Evolutionary conservation across 805 yeast species (phyloP).

Genomic region (Ogataea nitratoaversa): DNA sequence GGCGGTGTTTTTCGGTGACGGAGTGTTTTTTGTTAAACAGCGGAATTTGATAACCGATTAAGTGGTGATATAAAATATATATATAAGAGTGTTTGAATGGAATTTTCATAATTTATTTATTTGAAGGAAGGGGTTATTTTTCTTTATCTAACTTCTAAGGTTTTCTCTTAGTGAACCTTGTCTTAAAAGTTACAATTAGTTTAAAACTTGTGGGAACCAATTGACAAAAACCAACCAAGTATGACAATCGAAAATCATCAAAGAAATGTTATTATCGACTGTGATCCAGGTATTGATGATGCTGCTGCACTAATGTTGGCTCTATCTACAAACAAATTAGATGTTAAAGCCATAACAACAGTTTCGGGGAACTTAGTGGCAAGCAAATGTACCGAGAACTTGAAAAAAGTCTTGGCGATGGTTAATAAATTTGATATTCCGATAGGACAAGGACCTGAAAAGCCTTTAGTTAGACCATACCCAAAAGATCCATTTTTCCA

Average conservation of each 20-base stretch:
- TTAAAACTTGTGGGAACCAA: too few species aligned
- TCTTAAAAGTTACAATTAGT: too few species aligned
- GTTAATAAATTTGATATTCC: slow-evolving; percentile 17
- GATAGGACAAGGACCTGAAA: slow-evolving; percentile 26
- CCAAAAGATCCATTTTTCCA: slow-evolving; percentile 27
- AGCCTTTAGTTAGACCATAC: slow-evolving; percentile 23
- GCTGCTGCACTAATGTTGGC: slow-evolving; percentile 24
- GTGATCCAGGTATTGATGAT: slow-evolving; percentile 28
- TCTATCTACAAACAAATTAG: slow-evolving; percentile 19
- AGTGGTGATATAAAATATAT: too few species aligned
- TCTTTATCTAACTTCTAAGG: too few species aligned
- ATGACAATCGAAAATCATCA: background rate
- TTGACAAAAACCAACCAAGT: too few species aligned
- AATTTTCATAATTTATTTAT: too few species aligned
- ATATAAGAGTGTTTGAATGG: too few species aligned
- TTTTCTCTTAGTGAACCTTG: too few species aligned
- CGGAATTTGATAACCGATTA: too few species aligned
- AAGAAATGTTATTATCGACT: slow-evolving; percentile 22
- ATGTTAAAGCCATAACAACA: slow-evolving; percentile 26
- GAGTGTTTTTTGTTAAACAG: too few species aligned
- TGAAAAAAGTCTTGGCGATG: slow-evolving; percentile 21
- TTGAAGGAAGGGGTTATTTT: too few species aligned
- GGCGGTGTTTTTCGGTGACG: too few species aligned
- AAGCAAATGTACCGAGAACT: slow-evolving; percentile 19
- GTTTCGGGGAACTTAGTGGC: slow-evolving; percentile 25